These are phyloP conservation scores for Gossypium schwendimanii DNA, from an alignment of 441 rosid genomes.

Conservation along the genomic window DNA sequence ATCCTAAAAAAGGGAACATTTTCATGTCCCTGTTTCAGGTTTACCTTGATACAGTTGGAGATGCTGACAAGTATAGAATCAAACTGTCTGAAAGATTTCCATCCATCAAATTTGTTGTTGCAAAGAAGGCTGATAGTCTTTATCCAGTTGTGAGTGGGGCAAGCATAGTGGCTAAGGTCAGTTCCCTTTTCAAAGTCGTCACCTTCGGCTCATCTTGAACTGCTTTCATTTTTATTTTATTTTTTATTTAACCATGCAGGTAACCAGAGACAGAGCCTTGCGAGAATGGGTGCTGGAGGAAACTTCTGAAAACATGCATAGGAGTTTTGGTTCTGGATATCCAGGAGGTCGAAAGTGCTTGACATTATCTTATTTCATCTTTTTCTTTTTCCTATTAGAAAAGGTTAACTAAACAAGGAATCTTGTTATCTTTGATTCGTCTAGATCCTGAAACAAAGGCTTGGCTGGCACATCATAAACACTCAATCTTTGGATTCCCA, in stretches of 20 bases:
- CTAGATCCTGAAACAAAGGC: slow-evolving; percentile 77
- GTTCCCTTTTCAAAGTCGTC: background rate
- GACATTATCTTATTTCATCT: background rate
- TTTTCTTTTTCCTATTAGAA: background rate
- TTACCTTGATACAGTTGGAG: slow-evolving; percentile 89
- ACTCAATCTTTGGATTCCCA: slow-evolving; percentile 82
- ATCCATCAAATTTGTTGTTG: slow-evolving; percentile 72
- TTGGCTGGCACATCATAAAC: slow-evolving; percentile 70
- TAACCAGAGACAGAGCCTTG: slow-evolving; percentile 84
- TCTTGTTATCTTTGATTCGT: slow-evolving; percentile 20
- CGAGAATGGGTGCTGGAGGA: slow-evolving; percentile 77
- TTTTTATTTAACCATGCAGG: slow-evolving; percentile 37
- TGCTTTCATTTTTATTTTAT: background rate
- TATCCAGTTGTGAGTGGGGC: slow-evolving; percentile 96
- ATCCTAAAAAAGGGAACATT: background rate
- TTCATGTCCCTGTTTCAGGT: slow-evolving; percentile 39
- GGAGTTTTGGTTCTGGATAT: slow-evolving; percentile 89
- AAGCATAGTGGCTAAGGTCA: slow-evolving; percentile 85
- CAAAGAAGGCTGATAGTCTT: slow-evolving; percentile 95
- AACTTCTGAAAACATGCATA: slow-evolving; percentile 55
- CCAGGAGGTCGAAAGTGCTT: slow-evolving; percentile 65
- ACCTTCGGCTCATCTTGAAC: background rate
- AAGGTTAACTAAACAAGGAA: background rate
- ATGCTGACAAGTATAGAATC: slow-evolving; percentile 70
- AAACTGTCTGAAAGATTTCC: slow-evolving; percentile 75